These are phyloP conservation scores for Ceratocystis colombiana DNA, from an alignment of 2,329 filamentous ascomycete species.

Conservation along the genomic window DNA sequence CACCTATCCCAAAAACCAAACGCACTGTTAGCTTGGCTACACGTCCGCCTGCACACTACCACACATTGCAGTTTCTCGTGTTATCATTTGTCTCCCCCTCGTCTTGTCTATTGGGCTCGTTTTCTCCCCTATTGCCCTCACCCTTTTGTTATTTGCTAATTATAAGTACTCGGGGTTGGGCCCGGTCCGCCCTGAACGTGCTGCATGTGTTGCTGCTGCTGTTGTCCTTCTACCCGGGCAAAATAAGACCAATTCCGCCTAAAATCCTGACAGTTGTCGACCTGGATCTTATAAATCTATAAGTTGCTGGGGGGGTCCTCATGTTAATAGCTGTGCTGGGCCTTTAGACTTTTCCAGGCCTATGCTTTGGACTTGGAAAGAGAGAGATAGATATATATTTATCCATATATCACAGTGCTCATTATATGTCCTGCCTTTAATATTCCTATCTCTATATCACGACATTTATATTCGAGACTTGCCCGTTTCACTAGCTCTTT, in stretches of 20 bases:
- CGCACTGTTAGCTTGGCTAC: neutral
- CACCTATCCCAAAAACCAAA: no score
- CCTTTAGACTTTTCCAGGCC: neutral
- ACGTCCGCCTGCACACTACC: neutral
- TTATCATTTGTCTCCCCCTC: neutral
- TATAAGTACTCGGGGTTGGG: no score
- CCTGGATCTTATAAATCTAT: neutral
- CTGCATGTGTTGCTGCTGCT: neutral
- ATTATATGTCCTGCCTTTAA: neutral
- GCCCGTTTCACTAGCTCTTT: neutral
- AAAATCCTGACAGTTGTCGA: constrained; percentile 8
- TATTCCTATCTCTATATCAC: constrained; percentile 6
- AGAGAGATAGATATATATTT: neutral
- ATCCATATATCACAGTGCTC: neutral
- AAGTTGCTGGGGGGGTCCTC: neutral
- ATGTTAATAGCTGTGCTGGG: neutral
- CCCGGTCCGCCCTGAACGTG: no score
- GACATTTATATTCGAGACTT: neutral
- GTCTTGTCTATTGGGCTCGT: neutral
- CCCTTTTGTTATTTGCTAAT: no score
- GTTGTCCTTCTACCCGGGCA: neutral
- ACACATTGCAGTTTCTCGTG: no score
- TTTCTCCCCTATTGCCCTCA: neutral
- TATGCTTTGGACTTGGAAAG: neutral
- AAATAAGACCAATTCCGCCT: neutral